A percentile compares a stretch with the other conserved stretches of the same genome.
Evolutionary conservation across 257 asterid species (phyloP).

Genomic region (Solanum dulcamara): DNA sequence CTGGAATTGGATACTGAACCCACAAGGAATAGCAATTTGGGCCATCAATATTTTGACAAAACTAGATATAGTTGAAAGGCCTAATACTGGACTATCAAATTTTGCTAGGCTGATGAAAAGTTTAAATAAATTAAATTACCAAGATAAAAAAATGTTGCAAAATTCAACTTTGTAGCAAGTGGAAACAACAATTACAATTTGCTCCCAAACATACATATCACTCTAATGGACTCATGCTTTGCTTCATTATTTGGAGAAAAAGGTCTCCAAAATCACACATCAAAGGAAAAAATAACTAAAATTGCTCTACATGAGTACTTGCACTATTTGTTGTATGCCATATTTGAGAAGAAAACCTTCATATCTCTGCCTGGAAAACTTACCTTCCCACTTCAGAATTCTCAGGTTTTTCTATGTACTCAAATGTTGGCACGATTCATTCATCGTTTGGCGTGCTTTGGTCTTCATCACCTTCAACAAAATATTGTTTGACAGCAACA

Average conservation of each 20-base stretch:
- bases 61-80: neutral
- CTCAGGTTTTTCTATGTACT: neutral
- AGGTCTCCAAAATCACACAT: neutral
- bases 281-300: neutral
- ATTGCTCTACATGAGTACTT: constrained; percentile 2
- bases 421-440: constrained; percentile 6
- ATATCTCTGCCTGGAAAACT: neutral
- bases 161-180: neutral
- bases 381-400: neutral
- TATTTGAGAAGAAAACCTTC: neutral
- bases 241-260: neutral
- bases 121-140: neutral
- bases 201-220: neutral
- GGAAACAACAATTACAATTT: neutral
- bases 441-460: constrained; percentile 26
- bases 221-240: neutral
- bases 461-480: constrained; percentile 35
- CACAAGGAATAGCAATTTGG: neutral
- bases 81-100: neutral
- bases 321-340: neutral
- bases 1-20: neutral
- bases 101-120: neutral
- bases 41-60: neutral
- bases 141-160: neutral
- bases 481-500: constrained; percentile 54